These are phyloP conservation scores for Cordyceps fumosorosea DNA, from an alignment of 2,329 filamentous ascomycete genomes.

Conservation along the genomic window DNA sequence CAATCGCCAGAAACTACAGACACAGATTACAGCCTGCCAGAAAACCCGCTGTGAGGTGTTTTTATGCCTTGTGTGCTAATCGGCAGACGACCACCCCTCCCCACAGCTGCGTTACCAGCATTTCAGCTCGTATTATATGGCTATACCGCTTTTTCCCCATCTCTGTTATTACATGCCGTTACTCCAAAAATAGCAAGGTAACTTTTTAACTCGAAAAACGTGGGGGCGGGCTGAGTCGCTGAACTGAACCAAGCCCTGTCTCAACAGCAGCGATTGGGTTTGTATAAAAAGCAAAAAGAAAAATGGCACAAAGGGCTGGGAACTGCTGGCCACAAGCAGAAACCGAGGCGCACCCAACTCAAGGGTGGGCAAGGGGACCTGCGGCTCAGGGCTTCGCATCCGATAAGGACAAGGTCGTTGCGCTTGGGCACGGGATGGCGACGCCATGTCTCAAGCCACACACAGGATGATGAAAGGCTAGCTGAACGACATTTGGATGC, in stretches of 20 bases:
- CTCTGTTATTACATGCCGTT: background rate
- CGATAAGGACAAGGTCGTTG: background rate
- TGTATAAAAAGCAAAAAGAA: background rate
- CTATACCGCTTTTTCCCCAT: background rate
- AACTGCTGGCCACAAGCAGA: background rate
- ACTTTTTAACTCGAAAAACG: background rate
- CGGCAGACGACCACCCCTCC: no score
- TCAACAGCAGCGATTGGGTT: background rate
- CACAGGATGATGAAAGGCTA: background rate
- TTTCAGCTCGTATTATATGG: background rate
- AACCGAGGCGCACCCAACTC: background rate
- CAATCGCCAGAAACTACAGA: background rate
- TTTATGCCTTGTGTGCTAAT: background rate
- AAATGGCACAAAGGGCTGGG: background rate
- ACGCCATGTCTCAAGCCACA: conserved; percentile 5
- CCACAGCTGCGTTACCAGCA: background rate
- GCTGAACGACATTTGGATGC: background rate
- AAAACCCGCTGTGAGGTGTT: background rate
- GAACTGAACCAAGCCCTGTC: background rate
- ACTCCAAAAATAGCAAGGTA: background rate
- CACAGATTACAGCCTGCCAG: no score
- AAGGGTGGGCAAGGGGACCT: background rate
- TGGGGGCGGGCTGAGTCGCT: background rate
- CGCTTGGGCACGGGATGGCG: background rate
- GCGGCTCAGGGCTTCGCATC: background rate